These are phyloP conservation scores for Daldinia caldariorum DNA, from an alignment of 495 filamentous ascomycete genomes.

Conservation along the genomic window DNA sequence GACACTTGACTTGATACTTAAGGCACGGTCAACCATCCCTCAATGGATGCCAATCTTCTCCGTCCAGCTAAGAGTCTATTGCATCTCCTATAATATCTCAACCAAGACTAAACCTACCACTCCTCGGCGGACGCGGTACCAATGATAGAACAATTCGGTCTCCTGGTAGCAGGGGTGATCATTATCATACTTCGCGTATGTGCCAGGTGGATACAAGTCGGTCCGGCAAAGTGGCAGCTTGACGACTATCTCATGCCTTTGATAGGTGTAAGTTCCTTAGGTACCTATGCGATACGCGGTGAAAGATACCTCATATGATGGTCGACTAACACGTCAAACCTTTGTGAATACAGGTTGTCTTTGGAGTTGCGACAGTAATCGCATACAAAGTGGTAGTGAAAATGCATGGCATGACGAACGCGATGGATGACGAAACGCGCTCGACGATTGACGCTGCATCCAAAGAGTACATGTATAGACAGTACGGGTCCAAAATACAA, in stretches of 20 bases:
- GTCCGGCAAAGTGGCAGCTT: constrained; percentile 58
- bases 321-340: no score
- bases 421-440: constrained; percentile 66
- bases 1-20: no score
- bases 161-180: constrained; percentile 60
- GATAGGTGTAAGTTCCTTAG: constrained; percentile 59
- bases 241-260: constrained; percentile 71
- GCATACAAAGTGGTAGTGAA: constrained; percentile 51
- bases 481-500: constrained; percentile 22
- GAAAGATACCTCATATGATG: constrained; percentile 14
- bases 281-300: constrained; percentile 34
- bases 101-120: no score
- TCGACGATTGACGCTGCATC: constrained; percentile 54
- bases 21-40: no score
- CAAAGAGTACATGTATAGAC: constrained; percentile 56
- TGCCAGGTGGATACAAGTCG: constrained; percentile 62
- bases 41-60: no score
- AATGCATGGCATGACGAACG: constrained; percentile 67
- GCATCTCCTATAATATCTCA: no score
- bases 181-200: constrained; percentile 61
- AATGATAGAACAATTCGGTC: constrained; percentile 59
- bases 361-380: constrained; percentile 17
- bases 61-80: no score
- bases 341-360: no score
- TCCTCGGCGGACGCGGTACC: no score